Evolutionary conservation across 2,329 filamentous ascomycete species (phyloP).

Genomic region (Verticillium tricorpus): DNA sequence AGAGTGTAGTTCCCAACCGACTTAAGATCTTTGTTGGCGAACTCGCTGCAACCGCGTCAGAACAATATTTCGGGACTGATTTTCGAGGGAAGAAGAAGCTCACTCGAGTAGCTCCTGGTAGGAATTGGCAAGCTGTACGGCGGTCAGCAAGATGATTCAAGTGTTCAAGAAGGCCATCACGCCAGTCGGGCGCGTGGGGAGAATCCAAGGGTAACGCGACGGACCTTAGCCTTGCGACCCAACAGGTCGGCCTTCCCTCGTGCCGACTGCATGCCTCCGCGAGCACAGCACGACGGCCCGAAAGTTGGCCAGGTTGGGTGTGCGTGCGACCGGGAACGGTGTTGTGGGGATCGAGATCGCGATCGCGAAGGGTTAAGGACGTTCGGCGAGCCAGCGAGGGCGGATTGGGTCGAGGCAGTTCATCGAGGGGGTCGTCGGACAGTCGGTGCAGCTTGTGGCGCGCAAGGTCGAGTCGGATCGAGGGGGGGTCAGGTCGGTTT

Average conservation of each 20-base stretch:
- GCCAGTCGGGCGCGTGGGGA: neutral
- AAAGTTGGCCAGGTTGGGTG: neutral
- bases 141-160: neutral
- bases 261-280: constrained; percentile 45
- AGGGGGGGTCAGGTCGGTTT: neutral
- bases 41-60: constrained; percentile 63
- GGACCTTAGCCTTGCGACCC: constrained; percentile 58
- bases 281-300: neutral
- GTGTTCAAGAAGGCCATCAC: constrained; percentile 1
- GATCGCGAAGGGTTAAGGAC: neutral
- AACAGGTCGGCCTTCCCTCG: constrained; percentile 54
- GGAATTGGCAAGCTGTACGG: constrained; percentile 78
- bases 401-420: neutral
- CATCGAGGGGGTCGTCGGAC: neutral
- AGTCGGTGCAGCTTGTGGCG: neutral
- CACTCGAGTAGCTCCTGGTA: constrained; percentile 96
- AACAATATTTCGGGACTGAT: neutral
- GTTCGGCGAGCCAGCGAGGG: neutral
- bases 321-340: neutral
- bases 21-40: constrained; percentile 84
- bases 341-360: neutral
- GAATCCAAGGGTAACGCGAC: constrained; percentile 8
- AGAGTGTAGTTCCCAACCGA: constrained; percentile 94
- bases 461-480: neutral
- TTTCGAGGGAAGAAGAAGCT: constrained; percentile 26